Percentiles rank a stretch among this genome's conserved stretches.
phyloP scores from a whole-genome alignment of 352 stramenopile species.

The Thraustotheca clavata region DNA sequence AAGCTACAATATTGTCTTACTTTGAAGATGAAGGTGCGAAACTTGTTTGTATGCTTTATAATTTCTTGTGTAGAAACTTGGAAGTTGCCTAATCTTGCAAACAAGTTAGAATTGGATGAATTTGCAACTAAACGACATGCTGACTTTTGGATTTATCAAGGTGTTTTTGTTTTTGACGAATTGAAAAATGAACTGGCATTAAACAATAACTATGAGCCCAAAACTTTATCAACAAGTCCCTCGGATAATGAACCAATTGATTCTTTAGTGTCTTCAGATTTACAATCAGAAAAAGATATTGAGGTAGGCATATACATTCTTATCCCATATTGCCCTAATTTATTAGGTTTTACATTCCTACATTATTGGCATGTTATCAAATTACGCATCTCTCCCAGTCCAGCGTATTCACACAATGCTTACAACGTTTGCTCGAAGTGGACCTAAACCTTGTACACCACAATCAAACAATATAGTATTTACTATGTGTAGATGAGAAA shows the following conservation, averaged over 20 bases:
- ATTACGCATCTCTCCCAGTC: slow-evolving; percentile 87
- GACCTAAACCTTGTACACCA: slow-evolving; percentile 59
- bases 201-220: slow-evolving; percentile 36
- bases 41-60: not conserved
- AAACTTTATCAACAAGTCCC: slow-evolving; percentile 34
- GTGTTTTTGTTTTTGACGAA: slow-evolving; percentile 36
- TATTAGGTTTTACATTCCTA: slow-evolving; percentile 86
- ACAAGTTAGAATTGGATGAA: slow-evolving; percentile 50
- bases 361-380: slow-evolving; percentile 93
- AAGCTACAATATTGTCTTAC: slow-evolving; percentile 92
- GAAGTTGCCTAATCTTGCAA: slow-evolving; percentile 47
- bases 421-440: slow-evolving; percentile 72
- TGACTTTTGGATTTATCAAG: slow-evolving; percentile 63
- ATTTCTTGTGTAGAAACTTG: slow-evolving; percentile 26
- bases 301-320: slow-evolving; percentile 23
- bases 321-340: not conserved
- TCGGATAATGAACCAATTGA: slow-evolving; percentile 59
- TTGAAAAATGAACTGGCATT: too few relatives aligned
- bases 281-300: slow-evolving; percentile 89
- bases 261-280: slow-evolving; percentile 82
- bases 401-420: slow-evolving; percentile 94
- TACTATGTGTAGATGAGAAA: slow-evolving; percentile 50
- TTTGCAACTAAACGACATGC: slow-evolving; percentile 49
- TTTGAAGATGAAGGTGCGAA: slow-evolving; percentile 88
- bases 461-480: not conserved